Percentiles rank a stretch among this genome's conserved stretches.
Evolutionary conservation across 768 basidiomycete genomes (phyloP).

Genomic region (Symmetrospora coprosmae): DNA sequence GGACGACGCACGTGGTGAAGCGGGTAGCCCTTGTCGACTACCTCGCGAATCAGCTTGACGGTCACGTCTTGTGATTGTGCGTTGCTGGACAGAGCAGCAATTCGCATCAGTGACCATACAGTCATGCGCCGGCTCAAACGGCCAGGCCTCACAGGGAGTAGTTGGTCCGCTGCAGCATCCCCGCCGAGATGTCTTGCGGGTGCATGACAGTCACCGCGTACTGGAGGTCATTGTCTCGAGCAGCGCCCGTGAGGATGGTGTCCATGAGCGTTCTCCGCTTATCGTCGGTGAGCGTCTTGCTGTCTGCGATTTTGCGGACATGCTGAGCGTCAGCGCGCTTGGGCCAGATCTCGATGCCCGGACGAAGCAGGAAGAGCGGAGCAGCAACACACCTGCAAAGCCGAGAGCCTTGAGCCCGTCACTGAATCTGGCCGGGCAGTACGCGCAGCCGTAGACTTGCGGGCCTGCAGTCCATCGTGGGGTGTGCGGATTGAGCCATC

Average conservation of each 20-base stretch:
- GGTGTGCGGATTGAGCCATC: neutral
- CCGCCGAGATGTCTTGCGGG: conserved; percentile 76
- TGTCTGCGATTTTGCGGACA: conserved; percentile 60
- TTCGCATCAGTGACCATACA: neutral
- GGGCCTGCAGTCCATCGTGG: conserved; percentile 42
- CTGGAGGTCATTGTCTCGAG: conserved; percentile 28
- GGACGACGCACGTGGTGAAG: conserved; percentile 52
- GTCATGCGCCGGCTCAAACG: too few species aligned
- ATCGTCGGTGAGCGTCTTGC: conserved; percentile 69
- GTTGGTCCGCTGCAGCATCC: conserved; percentile 75
- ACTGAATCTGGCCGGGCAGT: conserved; percentile 67
- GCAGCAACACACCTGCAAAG: conserved; percentile 58
- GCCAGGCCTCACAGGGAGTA: conserved; percentile 47
- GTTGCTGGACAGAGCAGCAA: conserved; percentile 40
- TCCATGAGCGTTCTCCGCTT: conserved; percentile 52
- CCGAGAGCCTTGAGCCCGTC: conserved; percentile 62
- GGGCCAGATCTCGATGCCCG: too few species aligned
- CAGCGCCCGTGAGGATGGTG: conserved; percentile 47
- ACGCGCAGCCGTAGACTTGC: conserved; percentile 88
- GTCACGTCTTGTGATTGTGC: conserved; percentile 80
- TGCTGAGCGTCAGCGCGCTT: too few species aligned
- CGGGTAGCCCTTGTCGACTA: conserved; percentile 63
- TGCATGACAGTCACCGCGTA: conserved; percentile 46
- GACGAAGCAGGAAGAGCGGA: neutral
- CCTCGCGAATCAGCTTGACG: conserved; percentile 67